Evolutionary conservation across 345 rosid species (phyloP).

Genomic region (Cardamine resedifolia): DNA sequence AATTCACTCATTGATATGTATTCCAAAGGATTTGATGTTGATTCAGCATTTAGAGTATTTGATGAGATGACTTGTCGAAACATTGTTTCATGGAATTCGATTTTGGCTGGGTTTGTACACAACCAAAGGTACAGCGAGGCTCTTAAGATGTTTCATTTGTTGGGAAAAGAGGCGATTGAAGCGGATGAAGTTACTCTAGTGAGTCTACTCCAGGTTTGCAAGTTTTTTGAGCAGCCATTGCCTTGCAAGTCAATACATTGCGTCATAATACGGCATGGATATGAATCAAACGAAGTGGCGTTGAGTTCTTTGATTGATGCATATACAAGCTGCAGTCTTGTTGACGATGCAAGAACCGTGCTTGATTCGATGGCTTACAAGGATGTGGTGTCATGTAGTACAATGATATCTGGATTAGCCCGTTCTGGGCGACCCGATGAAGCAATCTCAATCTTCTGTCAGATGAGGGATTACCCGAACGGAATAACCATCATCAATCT

Average conservation of each 20-base stretch:
- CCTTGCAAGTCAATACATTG: constrained; percentile 63
- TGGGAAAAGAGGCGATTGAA: constrained; percentile 44
- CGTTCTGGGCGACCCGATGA: constrained; percentile 53
- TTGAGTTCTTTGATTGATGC: constrained; percentile 62
- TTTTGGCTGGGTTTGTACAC: constrained; percentile 55
- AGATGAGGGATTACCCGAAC: constrained; percentile 55
- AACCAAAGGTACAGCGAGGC: constrained; percentile 52
- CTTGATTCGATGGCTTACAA: constrained; percentile 39
- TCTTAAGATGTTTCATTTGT: constrained; percentile 41
- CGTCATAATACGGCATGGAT: constrained; percentile 43
- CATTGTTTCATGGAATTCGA: constrained; percentile 66
- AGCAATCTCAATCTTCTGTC: constrained; percentile 50
- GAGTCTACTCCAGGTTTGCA: constrained; percentile 55
- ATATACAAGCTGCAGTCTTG: constrained; percentile 51
- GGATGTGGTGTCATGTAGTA: constrained; percentile 69
- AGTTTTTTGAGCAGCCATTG: constrained; percentile 44
- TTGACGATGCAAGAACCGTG: constrained; percentile 47
- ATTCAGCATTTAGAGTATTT: constrained; percentile 54
- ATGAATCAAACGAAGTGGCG: constrained; percentile 44
- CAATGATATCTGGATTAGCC: constrained; percentile 61
- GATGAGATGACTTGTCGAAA: constrained; percentile 43
- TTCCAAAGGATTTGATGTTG: constrained; percentile 47
- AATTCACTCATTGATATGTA: constrained; percentile 76
- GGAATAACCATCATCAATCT: constrained; percentile 50
- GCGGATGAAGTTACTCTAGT: constrained; percentile 60